phyloP scores from a whole-genome alignment of 2,329 filamentous ascomycete genomes.

The Alternaria triticimaculans region DNA sequence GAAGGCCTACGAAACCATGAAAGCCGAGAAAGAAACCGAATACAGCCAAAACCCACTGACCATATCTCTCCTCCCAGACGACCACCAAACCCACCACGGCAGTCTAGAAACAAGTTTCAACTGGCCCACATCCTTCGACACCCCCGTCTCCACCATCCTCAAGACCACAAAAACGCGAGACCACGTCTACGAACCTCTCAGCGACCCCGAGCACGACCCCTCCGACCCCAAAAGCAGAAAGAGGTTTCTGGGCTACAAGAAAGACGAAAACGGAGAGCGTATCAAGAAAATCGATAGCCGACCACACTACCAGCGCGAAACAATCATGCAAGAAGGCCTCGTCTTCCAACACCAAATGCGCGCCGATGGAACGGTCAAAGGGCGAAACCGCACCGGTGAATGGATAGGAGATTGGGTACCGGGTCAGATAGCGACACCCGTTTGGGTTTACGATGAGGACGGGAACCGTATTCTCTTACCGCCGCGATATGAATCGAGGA shows the following conservation, averaged over 20 bases:
- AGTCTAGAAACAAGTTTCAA: background rate
- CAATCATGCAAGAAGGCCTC: background rate
- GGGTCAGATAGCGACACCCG: background rate
- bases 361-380: background rate
- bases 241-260: background rate
- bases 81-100: background rate
- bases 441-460: background rate
- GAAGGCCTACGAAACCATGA: background rate
- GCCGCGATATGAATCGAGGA: background rate
- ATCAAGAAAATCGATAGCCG: background rate
- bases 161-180: background rate
- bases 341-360: background rate
- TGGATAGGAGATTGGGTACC: background rate
- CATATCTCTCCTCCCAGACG: background rate
- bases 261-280: background rate
- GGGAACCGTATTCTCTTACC: background rate
- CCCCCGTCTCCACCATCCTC: background rate
- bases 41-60: background rate
- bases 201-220: no score
- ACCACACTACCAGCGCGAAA: background rate
- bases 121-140: conserved; percentile 2
- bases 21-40: background rate
- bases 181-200: background rate
- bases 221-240: no score
- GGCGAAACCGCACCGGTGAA: background rate